phyloP scores from a whole-genome alignment of 2,329 filamentous ascomycete genomes.

The Alternaria viburni region DNA sequence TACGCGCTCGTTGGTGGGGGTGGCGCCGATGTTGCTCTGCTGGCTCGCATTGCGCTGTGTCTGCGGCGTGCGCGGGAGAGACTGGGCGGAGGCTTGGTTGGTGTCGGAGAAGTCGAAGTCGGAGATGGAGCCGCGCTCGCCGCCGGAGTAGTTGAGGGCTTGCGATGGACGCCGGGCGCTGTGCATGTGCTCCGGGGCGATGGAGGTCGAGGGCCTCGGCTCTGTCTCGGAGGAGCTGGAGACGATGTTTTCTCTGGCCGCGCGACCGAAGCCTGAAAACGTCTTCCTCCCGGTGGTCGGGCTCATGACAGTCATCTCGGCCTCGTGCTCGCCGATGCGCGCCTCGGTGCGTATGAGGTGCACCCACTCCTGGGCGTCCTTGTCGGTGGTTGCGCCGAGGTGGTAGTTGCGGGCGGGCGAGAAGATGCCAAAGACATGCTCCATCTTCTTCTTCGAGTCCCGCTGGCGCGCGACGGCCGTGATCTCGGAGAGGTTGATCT shows the following conservation, averaged over 20 bases:
- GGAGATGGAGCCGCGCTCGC: conserved; percentile 77
- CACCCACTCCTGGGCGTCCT: conserved; percentile 87
- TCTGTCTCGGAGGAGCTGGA: conserved; percentile 58
- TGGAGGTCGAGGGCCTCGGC: conserved; percentile 34
- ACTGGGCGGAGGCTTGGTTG: conserved; percentile 62
- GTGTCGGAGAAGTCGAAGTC: conserved; percentile 88
- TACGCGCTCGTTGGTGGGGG: conserved; percentile 78
- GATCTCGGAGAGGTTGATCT: conserved; percentile 85
- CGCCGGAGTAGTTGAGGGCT: conserved; percentile 66
- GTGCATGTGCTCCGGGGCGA: conserved; percentile 39
- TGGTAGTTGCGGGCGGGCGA: conserved; percentile 91
- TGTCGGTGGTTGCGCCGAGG: conserved; percentile 74
- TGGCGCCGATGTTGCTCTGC: conserved; percentile 58
- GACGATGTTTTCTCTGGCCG: conserved; percentile 35
- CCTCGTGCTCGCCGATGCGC: conserved; percentile 85
- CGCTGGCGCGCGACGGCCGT: conserved; percentile 89
- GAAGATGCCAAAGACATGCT: conserved; percentile 91
- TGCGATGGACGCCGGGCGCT: conserved; percentile 64
- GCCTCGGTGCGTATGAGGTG: conserved; percentile 78
- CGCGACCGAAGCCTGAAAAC: conserved; percentile 50
- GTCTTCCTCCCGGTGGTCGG: conserved; percentile 62
- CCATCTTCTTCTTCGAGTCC: conserved; percentile 84
- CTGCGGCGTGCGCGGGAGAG: conserved; percentile 32
- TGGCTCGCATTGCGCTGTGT: conserved; percentile 66
- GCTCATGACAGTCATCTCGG: conserved; percentile 78